A percentile compares a stretch with the other conserved stretches of the same genome.
These are phyloP conservation scores for Pyronema domesticum DNA, from an alignment of 495 filamentous ascomycete species.

Conservation along the genomic window DNA sequence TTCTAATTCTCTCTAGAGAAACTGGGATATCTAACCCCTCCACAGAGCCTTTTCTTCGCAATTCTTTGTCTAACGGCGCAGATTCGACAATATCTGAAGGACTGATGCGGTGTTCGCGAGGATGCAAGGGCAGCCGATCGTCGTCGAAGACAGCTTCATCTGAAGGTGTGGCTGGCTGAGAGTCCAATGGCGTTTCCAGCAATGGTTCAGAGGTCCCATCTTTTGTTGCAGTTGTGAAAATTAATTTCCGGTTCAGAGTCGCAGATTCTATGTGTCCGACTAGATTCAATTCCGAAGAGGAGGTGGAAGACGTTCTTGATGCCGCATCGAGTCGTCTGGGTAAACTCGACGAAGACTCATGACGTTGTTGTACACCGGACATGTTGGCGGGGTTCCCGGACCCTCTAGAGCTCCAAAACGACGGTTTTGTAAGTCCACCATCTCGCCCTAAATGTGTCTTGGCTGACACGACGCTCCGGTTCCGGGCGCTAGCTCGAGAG, in stretches of 20 bases:
- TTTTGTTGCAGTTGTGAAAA: not conserved
- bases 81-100: not conserved
- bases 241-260: not conserved
- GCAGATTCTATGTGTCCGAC: conserved; percentile 1
- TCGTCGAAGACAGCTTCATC: conserved; percentile 1
- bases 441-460: too few relatives aligned
- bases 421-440: too few relatives aligned
- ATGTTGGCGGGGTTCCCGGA: too few relatives aligned
- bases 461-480: too few relatives aligned
- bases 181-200: not conserved
- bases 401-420: too few relatives aligned
- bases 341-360: too few relatives aligned
- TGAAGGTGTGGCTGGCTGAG: not conserved
- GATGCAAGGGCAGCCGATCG: not conserved
- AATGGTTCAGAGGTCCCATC: not conserved
- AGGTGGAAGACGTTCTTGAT: not conserved
- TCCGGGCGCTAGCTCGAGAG: too few relatives aligned
- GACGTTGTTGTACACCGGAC: too few relatives aligned
- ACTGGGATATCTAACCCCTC: not conserved
- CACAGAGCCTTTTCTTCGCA: not conserved
- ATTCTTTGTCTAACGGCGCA: not conserved
- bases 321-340: not conserved
- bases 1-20: not conserved
- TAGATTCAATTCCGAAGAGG: not conserved
- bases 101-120: not conserved